Evolutionary conservation across 2,329 filamentous ascomycete genomes (phyloP), one percentile per base, ranked within the genome.

Genomic region (Fonsecaea erecta): DNA sequence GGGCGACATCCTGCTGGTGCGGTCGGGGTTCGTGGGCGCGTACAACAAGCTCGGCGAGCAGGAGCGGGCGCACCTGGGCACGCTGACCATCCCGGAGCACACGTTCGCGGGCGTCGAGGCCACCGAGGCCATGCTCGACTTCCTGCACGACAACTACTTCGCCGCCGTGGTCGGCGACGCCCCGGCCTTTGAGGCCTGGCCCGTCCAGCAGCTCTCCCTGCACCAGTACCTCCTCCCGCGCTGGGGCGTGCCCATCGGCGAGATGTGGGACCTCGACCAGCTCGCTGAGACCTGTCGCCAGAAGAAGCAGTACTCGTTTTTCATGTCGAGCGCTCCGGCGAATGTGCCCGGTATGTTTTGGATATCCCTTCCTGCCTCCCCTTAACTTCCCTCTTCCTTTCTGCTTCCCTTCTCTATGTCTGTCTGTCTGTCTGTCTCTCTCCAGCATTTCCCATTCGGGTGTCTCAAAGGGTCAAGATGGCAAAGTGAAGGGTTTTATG

Each of bases 81-180:
- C 74, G 1, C 65, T 71, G 5, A 64, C 57, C n/a, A 78, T 78
- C 6, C 75, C 78, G 2, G 63, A 69, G 30, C 53, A 24, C 16
- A 74, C 79, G 52, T 86, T 80, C 70, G 81, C 80, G 0, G 84
- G 84, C 0, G 63, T 86, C 1, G 78, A 78, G 43, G 83, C 84
- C 66, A 82, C 84, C 56, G 75, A 84, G 52, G 82, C 82, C 40
- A 82, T 87, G 3, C 77, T 85, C 3, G 82, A 85, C 60, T 91
- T 88, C 88, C 67, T 91, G 64, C 89, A 90, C 79, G 87, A 91
- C 72, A 85, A 83, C 68, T 86, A 88, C 55, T 90, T 92, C 69
- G 81, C 88, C 0, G 86, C 85, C 0, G 87, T 89, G 0, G 86
- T 83, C 0, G 86, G 86, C 0, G 89, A 92, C 73, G 78, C 82